Evolutionary conservation across 345 rosid genomes (phyloP), one percentile per base, ranked within the genome.

Genomic region (Arabis hirsuta): DNA sequence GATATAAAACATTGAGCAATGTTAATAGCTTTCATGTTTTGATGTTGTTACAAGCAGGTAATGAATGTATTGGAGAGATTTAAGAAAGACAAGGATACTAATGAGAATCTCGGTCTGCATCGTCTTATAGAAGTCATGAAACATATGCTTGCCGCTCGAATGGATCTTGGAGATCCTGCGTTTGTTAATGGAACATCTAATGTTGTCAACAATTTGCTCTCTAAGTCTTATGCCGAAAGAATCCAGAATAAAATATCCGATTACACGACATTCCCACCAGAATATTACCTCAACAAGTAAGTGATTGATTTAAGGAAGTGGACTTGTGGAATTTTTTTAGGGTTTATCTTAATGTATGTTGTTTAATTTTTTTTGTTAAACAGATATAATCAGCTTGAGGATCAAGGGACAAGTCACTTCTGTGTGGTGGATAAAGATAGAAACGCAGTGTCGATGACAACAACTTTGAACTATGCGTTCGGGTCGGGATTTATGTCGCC

Each of bases 351-450:
- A 11, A 24, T 59, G 12, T 24, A 7, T 36, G 13, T 9, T 58
- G 47, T 39, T 3, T 31, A 19, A 60, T 36, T 58, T 83, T 16
- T 29, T 38, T 66, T 22, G 24, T 26, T 14, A 64, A 29, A 34
- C 77, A 92, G 98, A 76, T 92, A 89, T 90, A 83, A 86, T 74
- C 96, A 88, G 72, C 90, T 92, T 61, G 71, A 81, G 78, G 93
- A 92, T 73, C 91, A 86, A n/a, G 96, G 96, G 55, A 90, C 96
- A 3, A 90, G 88, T 78, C 93, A 92, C 69, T 88, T 90, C 65
- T 81, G 92, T 68, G 62, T 92, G 24, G 93, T 92, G 45, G 98
- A 90, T 46, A 74, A 82, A 4, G 96, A 92, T 4, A 73, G 96
- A 63, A 92, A 88, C 73, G 91, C 90, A 2, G 91, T 92, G 12